These are phyloP conservation scores for Porcisia deanei DNA, from an alignment of 208 protist species.

Conservation along the genomic window DNA sequence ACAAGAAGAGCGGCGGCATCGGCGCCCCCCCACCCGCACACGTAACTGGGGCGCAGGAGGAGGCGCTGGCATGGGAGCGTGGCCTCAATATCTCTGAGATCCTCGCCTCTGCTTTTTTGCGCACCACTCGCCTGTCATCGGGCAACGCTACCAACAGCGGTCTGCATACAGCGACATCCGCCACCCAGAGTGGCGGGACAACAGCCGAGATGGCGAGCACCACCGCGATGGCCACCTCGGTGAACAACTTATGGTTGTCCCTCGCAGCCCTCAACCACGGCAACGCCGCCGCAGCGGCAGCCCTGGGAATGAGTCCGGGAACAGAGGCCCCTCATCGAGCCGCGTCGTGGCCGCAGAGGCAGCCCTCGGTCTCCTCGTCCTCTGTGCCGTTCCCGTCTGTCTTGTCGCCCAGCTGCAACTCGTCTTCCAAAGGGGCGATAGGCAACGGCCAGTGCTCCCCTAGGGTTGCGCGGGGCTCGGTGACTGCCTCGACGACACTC, in stretches of 20 bases:
- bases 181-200: no score
- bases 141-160: not conserved
- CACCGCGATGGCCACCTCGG: not conserved
- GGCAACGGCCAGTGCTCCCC: not conserved
- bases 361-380: not conserved
- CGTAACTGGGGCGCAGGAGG: not conserved
- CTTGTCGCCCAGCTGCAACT: not conserved
- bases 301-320: not conserved
- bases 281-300: not conserved
- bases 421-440: not conserved
- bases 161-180: no score
- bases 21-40: not conserved
- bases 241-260: not conserved
- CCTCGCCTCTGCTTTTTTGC: not conserved
- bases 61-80: not conserved
- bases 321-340: not conserved
- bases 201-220: not conserved
- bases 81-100: slow-evolving; percentile 2
- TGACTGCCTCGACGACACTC: not conserved
- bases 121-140: not conserved
- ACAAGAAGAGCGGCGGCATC: not conserved
- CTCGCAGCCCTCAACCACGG: not conserved
- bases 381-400: not conserved
- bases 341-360: not conserved
- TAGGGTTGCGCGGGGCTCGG: not conserved